Conservation (phyloP, 768 basidiomycete species). For the Tephrocybe sp. region DNA sequence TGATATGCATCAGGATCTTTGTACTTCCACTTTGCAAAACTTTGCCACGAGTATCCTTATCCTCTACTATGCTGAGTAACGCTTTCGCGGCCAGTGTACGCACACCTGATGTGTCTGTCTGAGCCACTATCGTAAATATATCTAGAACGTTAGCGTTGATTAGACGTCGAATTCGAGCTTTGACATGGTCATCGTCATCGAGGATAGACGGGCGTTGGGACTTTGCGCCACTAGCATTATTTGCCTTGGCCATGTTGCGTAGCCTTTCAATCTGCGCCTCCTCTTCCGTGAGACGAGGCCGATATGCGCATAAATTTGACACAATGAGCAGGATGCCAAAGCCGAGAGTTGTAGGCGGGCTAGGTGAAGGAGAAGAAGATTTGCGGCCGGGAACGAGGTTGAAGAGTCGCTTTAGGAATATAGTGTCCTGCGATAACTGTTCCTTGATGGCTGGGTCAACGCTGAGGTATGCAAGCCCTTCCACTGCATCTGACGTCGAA, state of each 20-base stretch:
- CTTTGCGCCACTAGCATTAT: constrained; percentile 28
- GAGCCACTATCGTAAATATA: constrained; percentile 57
- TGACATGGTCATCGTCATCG: constrained; percentile 70
- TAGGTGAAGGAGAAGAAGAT: constrained; percentile 20
- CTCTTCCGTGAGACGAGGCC: constrained; percentile 73
- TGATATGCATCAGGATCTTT: constrained; percentile 60
- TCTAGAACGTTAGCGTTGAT: constrained; percentile 64
- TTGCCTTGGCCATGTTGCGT: constrained; percentile 65
- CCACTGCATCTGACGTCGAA: constrained; percentile 65
- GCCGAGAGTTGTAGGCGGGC: constrained; percentile 51
- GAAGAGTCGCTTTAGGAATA: constrained; percentile 59
- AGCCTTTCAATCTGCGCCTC: constrained; percentile 82
- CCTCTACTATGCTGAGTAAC: constrained; percentile 72
- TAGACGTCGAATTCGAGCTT: constrained; percentile 53
- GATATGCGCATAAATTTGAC: constrained; percentile 71
- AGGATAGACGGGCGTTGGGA: constrained; percentile 36
- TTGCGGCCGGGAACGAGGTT: constrained; percentile 55
- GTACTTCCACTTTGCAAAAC: constrained; percentile 80
- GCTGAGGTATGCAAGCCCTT: constrained; percentile 85
- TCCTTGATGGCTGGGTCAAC: constrained; percentile 64
- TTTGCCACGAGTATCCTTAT: constrained; percentile 72
- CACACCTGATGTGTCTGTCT: constrained; percentile 64
- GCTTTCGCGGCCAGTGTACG: constrained; percentile 58
- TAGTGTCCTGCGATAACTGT: constrained; percentile 48
- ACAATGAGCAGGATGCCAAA: constrained; percentile 82